phyloP scores from a whole-genome alignment of 2,329 filamentous ascomycete species.

The Ustilaginoidea virens region DNA sequence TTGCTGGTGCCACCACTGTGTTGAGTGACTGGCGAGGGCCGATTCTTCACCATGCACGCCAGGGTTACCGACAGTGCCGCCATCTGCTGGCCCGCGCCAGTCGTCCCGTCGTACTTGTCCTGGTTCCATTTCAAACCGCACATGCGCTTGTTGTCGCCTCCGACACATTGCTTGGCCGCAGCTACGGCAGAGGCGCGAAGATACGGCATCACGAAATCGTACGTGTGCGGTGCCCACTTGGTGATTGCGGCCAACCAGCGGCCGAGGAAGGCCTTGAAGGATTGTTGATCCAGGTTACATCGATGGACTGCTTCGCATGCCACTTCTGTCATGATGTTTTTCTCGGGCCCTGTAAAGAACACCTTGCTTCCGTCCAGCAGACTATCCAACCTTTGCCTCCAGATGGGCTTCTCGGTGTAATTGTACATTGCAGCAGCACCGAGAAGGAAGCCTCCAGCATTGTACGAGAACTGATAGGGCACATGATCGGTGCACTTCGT shows the following conservation, averaged over 20 bases:
- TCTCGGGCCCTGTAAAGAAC: constrained; percentile 37
- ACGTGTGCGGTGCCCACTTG: constrained; percentile 47
- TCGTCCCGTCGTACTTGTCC: constrained; percentile 39
- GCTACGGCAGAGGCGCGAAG: constrained; percentile 39
- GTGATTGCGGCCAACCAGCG: constrained; percentile 47
- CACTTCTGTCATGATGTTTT: constrained; percentile 46
- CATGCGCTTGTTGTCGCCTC: constrained; percentile 38
- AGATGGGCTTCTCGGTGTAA: constrained; percentile 33
- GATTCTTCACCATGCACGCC: constrained; percentile 37
- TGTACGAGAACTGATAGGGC: constrained; percentile 54
- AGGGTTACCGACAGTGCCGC: constrained; percentile 49
- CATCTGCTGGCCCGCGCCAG: constrained; percentile 58
- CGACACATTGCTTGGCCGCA: constrained; percentile 41
- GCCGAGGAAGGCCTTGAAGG: constrained; percentile 48
- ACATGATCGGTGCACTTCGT: constrained; percentile 42
- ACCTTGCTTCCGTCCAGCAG: constrained; percentile 36
- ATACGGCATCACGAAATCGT: constrained; percentile 33
- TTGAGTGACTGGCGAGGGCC: constrained; percentile 27
- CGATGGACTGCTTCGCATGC: constrained; percentile 46
- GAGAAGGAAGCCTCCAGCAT: constrained; percentile 48
- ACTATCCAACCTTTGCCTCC: constrained; percentile 42
- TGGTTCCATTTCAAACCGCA: constrained; percentile 47
- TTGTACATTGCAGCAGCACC: constrained; percentile 58
- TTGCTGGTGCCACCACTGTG: constrained; percentile 41
- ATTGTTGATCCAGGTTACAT: constrained; percentile 47